Percentiles rank a stretch among this genome's conserved stretches.
Conservation (phyloP, 441 rosid species). For the Erodium trifolium region DNA sequence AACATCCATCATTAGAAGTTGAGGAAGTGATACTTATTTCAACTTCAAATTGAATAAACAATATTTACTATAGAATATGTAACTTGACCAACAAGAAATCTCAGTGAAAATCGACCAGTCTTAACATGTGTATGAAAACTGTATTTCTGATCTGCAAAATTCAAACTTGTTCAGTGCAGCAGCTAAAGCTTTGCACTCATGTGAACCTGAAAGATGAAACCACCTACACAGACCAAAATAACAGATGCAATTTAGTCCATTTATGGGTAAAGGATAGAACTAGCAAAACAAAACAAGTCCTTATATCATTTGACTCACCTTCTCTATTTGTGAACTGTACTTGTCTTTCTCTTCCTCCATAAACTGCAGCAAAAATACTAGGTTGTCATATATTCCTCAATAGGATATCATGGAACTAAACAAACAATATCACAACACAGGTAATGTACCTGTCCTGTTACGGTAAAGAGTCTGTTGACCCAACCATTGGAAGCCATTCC, state of each 20-base stretch:
- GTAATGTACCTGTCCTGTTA: slow-evolving; percentile 60
- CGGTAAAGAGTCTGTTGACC: slow-evolving; percentile 85
- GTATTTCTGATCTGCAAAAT: no score
- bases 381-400: neutral
- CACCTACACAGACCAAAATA: slow-evolving; percentile 36
- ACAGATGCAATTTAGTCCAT: neutral
- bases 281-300: neutral
- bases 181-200: slow-evolving; percentile 23
- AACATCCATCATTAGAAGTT: neutral
- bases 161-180: neutral
- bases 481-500: slow-evolving; percentile 91
- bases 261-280: neutral
- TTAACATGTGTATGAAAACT: no score
- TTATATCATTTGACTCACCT: slow-evolving; percentile 34
- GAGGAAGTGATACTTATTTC: neutral
- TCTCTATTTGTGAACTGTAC: slow-evolving; percentile 50
- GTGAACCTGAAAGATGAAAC: slow-evolving; percentile 68
- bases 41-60: neutral
- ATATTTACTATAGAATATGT: neutral
- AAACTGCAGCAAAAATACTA: slow-evolving; percentile 34
- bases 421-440: neutral
- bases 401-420: neutral
- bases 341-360: slow-evolving; percentile 54
- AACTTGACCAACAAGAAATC: neutral
- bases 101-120: no score